These are phyloP conservation scores for Penicillium argentinense DNA, from an alignment of 495 filamentous ascomycete species.

Conservation along the genomic window DNA sequence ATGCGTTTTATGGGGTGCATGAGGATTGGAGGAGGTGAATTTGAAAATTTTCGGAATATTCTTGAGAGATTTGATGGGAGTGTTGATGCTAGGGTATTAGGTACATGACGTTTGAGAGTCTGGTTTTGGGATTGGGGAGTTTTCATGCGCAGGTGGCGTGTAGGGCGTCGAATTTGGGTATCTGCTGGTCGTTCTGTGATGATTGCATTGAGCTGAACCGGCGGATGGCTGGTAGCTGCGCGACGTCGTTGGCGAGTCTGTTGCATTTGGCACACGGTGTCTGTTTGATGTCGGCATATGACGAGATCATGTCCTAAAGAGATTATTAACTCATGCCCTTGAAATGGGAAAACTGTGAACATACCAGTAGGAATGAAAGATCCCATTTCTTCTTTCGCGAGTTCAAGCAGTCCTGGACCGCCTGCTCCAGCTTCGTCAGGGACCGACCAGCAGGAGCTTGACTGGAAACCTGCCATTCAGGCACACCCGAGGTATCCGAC, in stretches of 20 bases:
- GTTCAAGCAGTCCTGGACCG: constrained; percentile 36
- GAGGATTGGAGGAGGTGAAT: constrained; percentile 2
- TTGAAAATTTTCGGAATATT: background rate
- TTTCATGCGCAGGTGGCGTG: constrained; percentile 28
- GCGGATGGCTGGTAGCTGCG: constrained; percentile 40
- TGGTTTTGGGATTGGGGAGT: background rate
- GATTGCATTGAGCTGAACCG: constrained; percentile 10
- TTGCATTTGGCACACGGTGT: constrained; percentile 40
- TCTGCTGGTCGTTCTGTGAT: constrained; percentile 1
- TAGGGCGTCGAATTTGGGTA: constrained; percentile 23
- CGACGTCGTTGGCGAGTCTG: constrained; percentile 35
- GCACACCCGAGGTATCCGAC: constrained; percentile 13
- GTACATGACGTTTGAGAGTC: no score
- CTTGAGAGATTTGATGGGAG: background rate
- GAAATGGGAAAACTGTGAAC: background rate
- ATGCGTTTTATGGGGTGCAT: constrained; percentile 25
- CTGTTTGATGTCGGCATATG: constrained; percentile 42
- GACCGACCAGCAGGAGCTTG: constrained; percentile 18
- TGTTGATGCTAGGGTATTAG: background rate
- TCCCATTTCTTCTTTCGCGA: constrained; percentile 43
- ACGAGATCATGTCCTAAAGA: constrained; percentile 39
- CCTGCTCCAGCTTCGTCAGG: constrained; percentile 33
- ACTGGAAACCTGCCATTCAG: constrained; percentile 38
- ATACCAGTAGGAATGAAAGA: constrained; percentile 41
- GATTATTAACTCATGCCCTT: no score